Conservation (phyloP, 352 stramenopile species). For the Phytophthora chlamydospora region DNA sequence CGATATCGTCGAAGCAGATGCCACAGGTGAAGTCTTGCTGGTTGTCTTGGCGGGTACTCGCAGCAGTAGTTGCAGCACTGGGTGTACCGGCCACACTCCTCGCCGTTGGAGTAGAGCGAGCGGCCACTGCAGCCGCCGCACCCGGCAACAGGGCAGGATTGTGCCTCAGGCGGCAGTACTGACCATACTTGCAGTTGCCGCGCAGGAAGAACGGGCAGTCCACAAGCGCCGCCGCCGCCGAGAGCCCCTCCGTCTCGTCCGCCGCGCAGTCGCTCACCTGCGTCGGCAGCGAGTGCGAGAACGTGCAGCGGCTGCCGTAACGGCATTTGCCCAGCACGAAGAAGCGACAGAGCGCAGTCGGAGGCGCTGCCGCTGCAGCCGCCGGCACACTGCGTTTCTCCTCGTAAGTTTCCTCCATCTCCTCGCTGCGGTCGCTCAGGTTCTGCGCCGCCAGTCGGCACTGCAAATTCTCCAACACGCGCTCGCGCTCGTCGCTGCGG, state of each 20-base stretch:
- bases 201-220: constrained; percentile 80
- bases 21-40: constrained; percentile 70
- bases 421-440: constrained; percentile 1
- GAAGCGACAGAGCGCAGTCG: constrained; percentile 67
- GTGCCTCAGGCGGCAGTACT: constrained; percentile 70
- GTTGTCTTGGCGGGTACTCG: constrained; percentile 16
- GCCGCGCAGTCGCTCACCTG: constrained; percentile 35
- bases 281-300: constrained; percentile 59
- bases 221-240: constrained; percentile 59
- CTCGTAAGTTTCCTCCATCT: constrained; percentile 16
- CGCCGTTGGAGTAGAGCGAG: background rate
- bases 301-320: constrained; percentile 77
- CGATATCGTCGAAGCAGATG: constrained; percentile 87
- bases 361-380: constrained; percentile 16
- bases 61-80: constrained; percentile 4
- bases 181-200: constrained; percentile 79
- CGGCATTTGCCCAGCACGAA: constrained; percentile 80
- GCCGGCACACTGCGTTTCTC: constrained; percentile 19
- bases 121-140: constrained; percentile 1
- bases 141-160: constrained; percentile 21
- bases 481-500: constrained; percentile 11
- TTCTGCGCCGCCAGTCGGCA: constrained; percentile 13
- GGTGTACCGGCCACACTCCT: constrained; percentile 1
- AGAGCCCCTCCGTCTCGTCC: constrained; percentile 45
- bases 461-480: constrained; percentile 22